Evolutionary conservation across 192 early-diverging fungal genomes (phyloP).

Genomic region (Backusella parvicylindrica): DNA sequence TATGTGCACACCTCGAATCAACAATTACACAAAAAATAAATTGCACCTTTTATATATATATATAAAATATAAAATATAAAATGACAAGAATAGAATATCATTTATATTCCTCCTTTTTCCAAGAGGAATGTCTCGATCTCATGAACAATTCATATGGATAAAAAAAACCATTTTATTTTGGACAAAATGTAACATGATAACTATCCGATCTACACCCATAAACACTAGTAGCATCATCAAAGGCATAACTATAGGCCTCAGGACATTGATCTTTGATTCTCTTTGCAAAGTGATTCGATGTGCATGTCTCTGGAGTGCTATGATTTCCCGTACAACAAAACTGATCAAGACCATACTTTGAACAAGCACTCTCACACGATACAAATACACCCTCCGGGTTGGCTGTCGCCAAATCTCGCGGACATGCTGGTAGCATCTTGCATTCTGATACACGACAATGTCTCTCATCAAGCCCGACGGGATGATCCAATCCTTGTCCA

Average conservation of each 20-base stretch:
- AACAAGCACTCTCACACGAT: constrained; percentile 29
- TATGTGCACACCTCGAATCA: background rate
- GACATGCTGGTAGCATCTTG: constrained; percentile 11
- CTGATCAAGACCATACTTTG: constrained; percentile 15
- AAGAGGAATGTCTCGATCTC: background rate
- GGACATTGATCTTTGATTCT: constrained; percentile 23
- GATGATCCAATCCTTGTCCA: background rate
- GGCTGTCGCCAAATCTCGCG: background rate
- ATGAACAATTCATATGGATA: background rate
- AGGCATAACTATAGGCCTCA: constrained; percentile 29
- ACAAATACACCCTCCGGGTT: constrained; percentile 4
- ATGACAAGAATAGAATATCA: background rate
- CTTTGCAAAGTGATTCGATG: constrained; percentile 21
- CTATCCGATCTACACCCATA: constrained; percentile 16
- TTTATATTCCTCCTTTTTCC: background rate
- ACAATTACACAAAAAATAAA: background rate
- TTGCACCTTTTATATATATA: background rate
- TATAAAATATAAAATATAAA: background rate
- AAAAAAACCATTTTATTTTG: constrained; percentile 1
- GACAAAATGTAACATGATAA: constrained; percentile 27
- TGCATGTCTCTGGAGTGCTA: constrained; percentile 17
- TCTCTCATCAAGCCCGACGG: background rate
- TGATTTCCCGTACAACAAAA: constrained; percentile 31
- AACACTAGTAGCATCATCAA: constrained; percentile 28
- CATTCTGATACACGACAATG: constrained; percentile 6